These are phyloP conservation scores for Yamadazyma kitorensis DNA, from an alignment of 805 yeast genomes.

Conservation along the genomic window DNA sequence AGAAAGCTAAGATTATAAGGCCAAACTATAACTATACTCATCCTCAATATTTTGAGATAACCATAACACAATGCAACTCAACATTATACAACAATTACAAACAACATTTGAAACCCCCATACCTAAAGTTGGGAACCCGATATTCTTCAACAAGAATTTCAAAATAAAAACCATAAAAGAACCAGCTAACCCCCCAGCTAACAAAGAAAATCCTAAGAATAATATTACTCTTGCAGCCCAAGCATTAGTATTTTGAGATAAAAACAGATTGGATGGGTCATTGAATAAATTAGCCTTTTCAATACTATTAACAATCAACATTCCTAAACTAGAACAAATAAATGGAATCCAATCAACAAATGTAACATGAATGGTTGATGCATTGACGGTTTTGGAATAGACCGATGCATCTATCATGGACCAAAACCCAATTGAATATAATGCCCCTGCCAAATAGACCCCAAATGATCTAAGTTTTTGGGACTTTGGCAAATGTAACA, in stretches of 20 bases:
- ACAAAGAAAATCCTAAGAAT: slow-evolving; percentile 86
- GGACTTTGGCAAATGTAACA: slow-evolving; percentile 66
- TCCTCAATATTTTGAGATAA: slow-evolving; percentile 93
- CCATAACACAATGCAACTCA: slow-evolving; percentile 90
- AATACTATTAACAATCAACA: slow-evolving; percentile 74
- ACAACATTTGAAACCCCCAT: slow-evolving; percentile 92
- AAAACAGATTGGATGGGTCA: slow-evolving; percentile 32
- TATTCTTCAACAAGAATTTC: slow-evolving; percentile 77
- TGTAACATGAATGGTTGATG: slow-evolving; percentile 80
- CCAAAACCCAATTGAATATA: slow-evolving; percentile 89
- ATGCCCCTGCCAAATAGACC: slow-evolving; percentile 71
- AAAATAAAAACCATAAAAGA: slow-evolving; percentile 83
- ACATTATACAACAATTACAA: slow-evolving; percentile 74
- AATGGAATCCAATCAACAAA: slow-evolving; percentile 96
- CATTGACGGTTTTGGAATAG: slow-evolving; percentile 80
- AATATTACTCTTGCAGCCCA: slow-evolving; percentile 94
- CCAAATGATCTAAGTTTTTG: slow-evolving; percentile 68
- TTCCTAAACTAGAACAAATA: slow-evolving; percentile 83
- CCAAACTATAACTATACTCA: slow-evolving; percentile 89
- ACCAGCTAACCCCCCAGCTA: slow-evolving; percentile 95
- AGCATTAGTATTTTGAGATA: slow-evolving; percentile 55
- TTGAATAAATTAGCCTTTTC: slow-evolving; percentile 61
- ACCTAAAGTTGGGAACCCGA: slow-evolving; percentile 81
- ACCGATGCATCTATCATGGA: slow-evolving; percentile 84
- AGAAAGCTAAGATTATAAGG: too few species aligned